Conservation (phyloP, 1,284 basidiomycete genomes). For the Ceratobasidium sp. region DNA sequence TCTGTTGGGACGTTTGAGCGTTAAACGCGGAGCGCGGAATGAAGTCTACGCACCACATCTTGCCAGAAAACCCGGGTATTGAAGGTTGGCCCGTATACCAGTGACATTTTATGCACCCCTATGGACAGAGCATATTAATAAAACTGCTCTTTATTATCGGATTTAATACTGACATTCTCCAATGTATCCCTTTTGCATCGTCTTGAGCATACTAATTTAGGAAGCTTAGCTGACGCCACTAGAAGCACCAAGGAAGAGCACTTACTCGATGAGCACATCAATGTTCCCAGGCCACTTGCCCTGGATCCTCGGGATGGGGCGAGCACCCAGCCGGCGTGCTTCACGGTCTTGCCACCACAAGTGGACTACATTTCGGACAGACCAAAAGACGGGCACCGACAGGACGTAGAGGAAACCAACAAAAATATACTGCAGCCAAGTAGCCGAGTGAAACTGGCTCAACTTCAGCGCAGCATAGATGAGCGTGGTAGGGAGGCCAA, state of each 20-base stretch:
- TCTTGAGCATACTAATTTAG: constrained; percentile 32
- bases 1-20: constrained; percentile 45
- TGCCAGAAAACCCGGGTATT: constrained; percentile 48
- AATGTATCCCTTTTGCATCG: constrained; percentile 35
- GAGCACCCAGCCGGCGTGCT: constrained; percentile 40
- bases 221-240: not conserved
- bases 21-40: not conserved
- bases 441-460: constrained; percentile 8
- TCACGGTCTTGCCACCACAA: constrained; percentile 6
- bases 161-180: constrained; percentile 22
- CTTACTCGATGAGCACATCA: constrained; percentile 61
- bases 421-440: constrained; percentile 21
- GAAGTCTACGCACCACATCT: constrained; percentile 39
- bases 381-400: constrained; percentile 32
- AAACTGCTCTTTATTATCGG: not conserved
- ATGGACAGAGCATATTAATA: not conserved
- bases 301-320: constrained; percentile 61
- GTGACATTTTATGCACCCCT: constrained; percentile 38
- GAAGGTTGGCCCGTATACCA: constrained; percentile 45
- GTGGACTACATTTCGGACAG: constrained; percentile 19
- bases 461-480: not conserved
- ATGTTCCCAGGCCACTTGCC: constrained; percentile 78
- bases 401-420: constrained; percentile 12
- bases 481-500: constrained; percentile 19
- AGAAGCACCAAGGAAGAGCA: not conserved